Evolutionary conservation across 2,329 filamentous ascomycete species (phyloP).

Genomic region (Neurospora sp.): DNA sequence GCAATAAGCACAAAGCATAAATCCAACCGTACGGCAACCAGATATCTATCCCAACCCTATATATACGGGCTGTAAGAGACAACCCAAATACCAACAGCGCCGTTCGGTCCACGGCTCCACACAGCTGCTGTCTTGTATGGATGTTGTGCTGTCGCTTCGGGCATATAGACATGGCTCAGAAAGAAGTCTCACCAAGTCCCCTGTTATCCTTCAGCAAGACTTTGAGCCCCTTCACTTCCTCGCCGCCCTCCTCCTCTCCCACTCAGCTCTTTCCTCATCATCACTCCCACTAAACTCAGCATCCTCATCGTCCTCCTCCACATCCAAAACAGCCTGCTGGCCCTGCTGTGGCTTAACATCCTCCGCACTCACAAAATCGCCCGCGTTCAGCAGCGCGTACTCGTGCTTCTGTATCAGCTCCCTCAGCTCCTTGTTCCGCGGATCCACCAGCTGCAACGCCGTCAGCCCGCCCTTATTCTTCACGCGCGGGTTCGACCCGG

Average conservation of each 20-base stretch:
- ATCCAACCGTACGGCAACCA: not conserved
- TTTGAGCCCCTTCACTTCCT: slow-evolving; percentile 18
- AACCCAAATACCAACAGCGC: not conserved
- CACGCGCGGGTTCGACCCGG: slow-evolving; percentile 49
- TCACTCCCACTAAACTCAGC: slow-evolving; percentile 56
- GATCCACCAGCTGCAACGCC: slow-evolving; percentile 63
- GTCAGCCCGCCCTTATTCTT: slow-evolving; percentile 66
- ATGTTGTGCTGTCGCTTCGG: not conserved
- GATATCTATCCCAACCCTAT: not conserved
- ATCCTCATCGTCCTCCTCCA: slow-evolving; percentile 39
- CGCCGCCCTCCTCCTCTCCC: slow-evolving; percentile 40
- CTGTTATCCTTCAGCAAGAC: not conserved
- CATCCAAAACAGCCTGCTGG: slow-evolving; percentile 18
- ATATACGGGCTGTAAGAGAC: not conserved
- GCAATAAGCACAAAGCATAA: not conserved
- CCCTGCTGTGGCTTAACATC: slow-evolving; percentile 15
- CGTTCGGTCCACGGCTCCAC: not conserved
- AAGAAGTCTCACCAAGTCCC: not conserved
- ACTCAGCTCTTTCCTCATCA: slow-evolving; percentile 53
- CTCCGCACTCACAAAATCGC: slow-evolving; percentile 41
- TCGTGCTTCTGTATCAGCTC: slow-evolving; percentile 60
- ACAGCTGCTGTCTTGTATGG: not conserved
- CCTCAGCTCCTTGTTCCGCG: slow-evolving; percentile 51
- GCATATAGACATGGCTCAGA: not conserved
- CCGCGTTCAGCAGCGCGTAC: slow-evolving; percentile 49